Evolutionary conservation across 306 rosid genomes (phyloP), one percentile per base, ranked within the genome.

Genomic region (Casuarina glauca): DNA sequence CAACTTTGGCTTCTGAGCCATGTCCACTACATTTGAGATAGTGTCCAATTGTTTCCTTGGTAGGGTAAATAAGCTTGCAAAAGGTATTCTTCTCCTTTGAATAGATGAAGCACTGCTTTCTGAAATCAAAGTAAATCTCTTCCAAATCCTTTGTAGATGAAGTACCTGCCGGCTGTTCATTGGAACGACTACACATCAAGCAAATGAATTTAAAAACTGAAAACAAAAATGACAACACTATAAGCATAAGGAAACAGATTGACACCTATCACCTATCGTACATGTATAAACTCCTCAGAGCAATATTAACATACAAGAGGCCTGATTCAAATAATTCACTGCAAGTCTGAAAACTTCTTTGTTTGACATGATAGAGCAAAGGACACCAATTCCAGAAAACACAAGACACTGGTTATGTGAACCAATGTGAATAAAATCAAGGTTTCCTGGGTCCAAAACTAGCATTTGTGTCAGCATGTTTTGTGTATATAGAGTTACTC

Each of bases 121-220:
- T 88, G 86, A 96, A 96, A 83, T 93, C 98, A 77, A 96, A 96
- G 88, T 87, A 93, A 64, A 93, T 91, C 91, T 96, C 99, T 77
- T 89, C 97, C 13, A 36, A 11, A 81, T 94, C 91, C 55, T 20
- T 71, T 3, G 82, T 26, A 44, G 86, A 84, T 51, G 90, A 86
- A 79, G 97, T 84, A 86, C 86, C 95, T 79, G 82, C 93, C 53
- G 84, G 74, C 98, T 95, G 89, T 77, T 75, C 74, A 87, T 15
- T 54, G 72, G 72, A 84, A 82, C 46, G 78, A 80, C 64, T 58
- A 78, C 38, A 71, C 41, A 69, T 72, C 50, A 67, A 67, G 7
- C 50, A 67, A 41, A 41, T 42, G 49, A 66, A 67, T 67, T 67
- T 42, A 44, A 63, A 17, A 42, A 67, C 50, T 67, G 2, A n/a